A percentile compares a stretch with the other conserved stretches of the same genome.
Conservation (phyloP, 2,329 filamentous ascomycete species). For the Paecilomyces sp. region DNA sequence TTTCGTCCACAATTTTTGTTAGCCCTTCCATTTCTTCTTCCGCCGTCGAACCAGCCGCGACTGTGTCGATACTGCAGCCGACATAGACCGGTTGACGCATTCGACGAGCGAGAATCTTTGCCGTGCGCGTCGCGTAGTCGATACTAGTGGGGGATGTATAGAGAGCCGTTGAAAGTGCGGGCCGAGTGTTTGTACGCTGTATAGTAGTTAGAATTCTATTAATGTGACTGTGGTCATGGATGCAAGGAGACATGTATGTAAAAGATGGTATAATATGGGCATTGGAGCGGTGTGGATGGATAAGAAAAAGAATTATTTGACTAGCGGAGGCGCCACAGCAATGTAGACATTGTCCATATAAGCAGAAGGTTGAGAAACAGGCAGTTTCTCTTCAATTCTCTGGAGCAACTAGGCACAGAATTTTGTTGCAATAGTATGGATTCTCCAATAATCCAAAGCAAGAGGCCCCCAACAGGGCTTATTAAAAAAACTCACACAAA, state of each 20-base stretch:
- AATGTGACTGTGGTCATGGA: background rate
- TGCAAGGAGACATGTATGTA: background rate
- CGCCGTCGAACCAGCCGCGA: slow-evolving; percentile 66
- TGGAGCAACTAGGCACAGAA: too few species aligned
- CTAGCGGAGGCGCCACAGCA: background rate
- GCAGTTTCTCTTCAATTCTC: too few species aligned
- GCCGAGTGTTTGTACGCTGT: slow-evolving; percentile 37
- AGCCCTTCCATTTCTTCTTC: slow-evolving; percentile 95
- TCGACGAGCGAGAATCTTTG: slow-evolving; percentile 72
- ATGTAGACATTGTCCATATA: too few species aligned
- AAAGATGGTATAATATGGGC: background rate
- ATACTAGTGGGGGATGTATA: slow-evolving; percentile 66
- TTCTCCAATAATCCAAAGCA: too few species aligned
- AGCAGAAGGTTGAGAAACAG: too few species aligned
- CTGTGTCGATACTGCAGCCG: slow-evolving; percentile 76
- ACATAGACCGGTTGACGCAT: slow-evolving; percentile 76
- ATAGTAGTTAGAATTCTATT: slow-evolving; percentile 8
- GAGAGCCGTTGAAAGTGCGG: slow-evolving; percentile 67
- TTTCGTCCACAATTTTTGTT: slow-evolving; percentile 63
- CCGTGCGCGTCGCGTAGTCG: slow-evolving; percentile 80
- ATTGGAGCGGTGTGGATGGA: background rate
- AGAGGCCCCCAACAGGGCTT: too few species aligned
- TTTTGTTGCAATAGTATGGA: too few species aligned
- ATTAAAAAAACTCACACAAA: background rate
- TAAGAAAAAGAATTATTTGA: too few species aligned